A percentile compares a stretch with the other conserved stretches of the same genome.
Conservation (phyloP, 805 yeast genomes). For the Spathaspora hagerdaliae region DNA sequence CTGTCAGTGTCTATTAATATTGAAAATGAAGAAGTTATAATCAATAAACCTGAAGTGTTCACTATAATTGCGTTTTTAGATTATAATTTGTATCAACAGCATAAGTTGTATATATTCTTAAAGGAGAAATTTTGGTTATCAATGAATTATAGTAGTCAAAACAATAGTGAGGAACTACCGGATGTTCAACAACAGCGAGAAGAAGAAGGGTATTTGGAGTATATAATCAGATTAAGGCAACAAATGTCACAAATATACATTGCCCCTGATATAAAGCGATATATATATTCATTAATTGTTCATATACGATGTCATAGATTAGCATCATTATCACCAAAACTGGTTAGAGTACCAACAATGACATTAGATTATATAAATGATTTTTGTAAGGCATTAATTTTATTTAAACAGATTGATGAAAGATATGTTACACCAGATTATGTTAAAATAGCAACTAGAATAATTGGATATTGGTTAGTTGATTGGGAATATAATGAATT, state of each 20-base stretch:
- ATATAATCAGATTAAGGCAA: slow-evolving; percentile 6
- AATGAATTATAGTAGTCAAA: slow-evolving; percentile 8
- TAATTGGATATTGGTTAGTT: slow-evolving; percentile 41
- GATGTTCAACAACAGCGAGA: background rate
- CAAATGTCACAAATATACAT: slow-evolving; percentile 16
- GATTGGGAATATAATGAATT: slow-evolving; percentile 33
- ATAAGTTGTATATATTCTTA: slow-evolving; percentile 14
- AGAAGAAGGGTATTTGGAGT: background rate
- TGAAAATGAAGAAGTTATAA: slow-evolving; percentile 2
- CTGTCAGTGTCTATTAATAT: slow-evolving; percentile 3
- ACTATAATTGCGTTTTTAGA: slow-evolving; percentile 14
- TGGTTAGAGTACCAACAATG: slow-evolving; percentile 30
- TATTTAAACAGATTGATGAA: slow-evolving; percentile 10
- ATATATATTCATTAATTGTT: slow-evolving; percentile 34
- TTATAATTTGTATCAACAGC: background rate
- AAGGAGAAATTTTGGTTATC: slow-evolving; percentile 26
- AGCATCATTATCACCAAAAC: slow-evolving; percentile 33
- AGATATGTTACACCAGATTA: slow-evolving; percentile 35
- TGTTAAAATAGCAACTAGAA: slow-evolving; percentile 34
- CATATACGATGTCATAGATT: slow-evolving; percentile 36
- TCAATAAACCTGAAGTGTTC: slow-evolving; percentile 13
- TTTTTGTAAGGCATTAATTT: slow-evolving; percentile 25
- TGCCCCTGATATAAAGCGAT: slow-evolving; percentile 33
- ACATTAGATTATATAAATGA: slow-evolving; percentile 26
- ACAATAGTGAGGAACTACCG: background rate